Evolutionary conservation across 441 rosid species (phyloP), one percentile per base, ranked within the genome.

Genomic region (Viola pubescens): DNA sequence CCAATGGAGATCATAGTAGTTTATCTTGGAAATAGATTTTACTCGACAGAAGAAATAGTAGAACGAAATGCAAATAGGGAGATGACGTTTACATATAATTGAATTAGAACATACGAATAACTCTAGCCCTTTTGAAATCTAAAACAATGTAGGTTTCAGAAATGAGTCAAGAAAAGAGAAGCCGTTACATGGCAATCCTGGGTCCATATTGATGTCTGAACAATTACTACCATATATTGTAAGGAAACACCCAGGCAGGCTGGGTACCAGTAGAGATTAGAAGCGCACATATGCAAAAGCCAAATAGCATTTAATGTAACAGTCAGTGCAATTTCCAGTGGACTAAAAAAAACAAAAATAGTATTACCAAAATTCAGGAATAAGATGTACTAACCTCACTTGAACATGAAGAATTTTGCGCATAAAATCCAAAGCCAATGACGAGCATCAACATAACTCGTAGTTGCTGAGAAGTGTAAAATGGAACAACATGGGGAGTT

Each of bases 361-460:
- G 48, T 48, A 39, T 37, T 13, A 4, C 11, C 38, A 10, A 26
- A 44, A 43, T 47, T 34, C 12, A 37, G 16, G 6, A 48, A 26
- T 48, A n/a, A 0, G 10, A 9, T 26, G 37, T 10, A 68, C 82
- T 16, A 10, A 75, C 84, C 81, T 74, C 68, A n/a, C 62, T 73
- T 51, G 66, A 52, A 55, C 59, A 64, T n/a, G 74, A 65, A 13
- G 61, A 62, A 47, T 14, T 61, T 39, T 47, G 46, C 19, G 39
- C 37, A 9, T 34, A 62, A 58, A 58, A 63, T 58, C 57, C 69
- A 59, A 63, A 41, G 52, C 60, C 64, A 37, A 54, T 14, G 11
- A 59, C 64, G 42, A 78, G 10, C 45, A 75, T 62, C 60, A 71
- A 51, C 48, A 74, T 40, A 16, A 77, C 66, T 51, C 58, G 65